Base-by-base conservation (phyloP, 2,329 filamentous ascomycete genomes). In the Coniochaeta hoffmannii region DNA sequence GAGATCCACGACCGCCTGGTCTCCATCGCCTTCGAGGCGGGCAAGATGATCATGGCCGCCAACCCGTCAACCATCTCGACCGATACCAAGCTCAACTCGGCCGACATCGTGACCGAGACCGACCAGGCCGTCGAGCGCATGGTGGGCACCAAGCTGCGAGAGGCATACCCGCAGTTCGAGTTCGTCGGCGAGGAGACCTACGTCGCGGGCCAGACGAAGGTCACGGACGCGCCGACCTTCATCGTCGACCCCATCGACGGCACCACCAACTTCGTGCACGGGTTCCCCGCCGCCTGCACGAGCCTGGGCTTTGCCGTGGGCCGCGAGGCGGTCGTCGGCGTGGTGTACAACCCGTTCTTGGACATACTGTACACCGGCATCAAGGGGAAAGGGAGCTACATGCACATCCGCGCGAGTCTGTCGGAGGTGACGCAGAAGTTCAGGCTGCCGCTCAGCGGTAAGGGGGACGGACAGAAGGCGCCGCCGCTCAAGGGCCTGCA, bases 211-310 rank as follows among this genome's bases (percentile, higher is more conserved):
- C 72, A 77, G 34, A 75, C 76, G 58, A 73, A 70, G 44, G 75
- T 93, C 50, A 86, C 83, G 0, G 69, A 77, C 30, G 78, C 78
- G 15, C 88, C 89, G 1, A 93, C 89, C 44, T 92, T 92, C 71
- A 81, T 92, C 65, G 85, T 89, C 61, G 89, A 93, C 68, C 89
- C 89, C 46, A 91, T 93, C 63, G 89, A 93, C 71, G 89, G 87
- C 65, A 91, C 83, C 7, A 90, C 86, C 53, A 92, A 92, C 76
- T 91, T 93, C 65, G 81, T 92, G 50, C 89, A 92, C 71, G 81
- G 80, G 19, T 87, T 89, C 71, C 87, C 87, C 4, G 79, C 83
- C 63, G 87, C 89, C 59, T 89, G 85, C 72, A 86, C 92, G 71
- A 90, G 87, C 11, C 82, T 93, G 32, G 89, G 88, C 49, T 78